Evolutionary conservation across 2,329 filamentous ascomycete species (phyloP), one percentile per base, ranked within the genome.

Genomic region (Exserohilum rostratum): DNA sequence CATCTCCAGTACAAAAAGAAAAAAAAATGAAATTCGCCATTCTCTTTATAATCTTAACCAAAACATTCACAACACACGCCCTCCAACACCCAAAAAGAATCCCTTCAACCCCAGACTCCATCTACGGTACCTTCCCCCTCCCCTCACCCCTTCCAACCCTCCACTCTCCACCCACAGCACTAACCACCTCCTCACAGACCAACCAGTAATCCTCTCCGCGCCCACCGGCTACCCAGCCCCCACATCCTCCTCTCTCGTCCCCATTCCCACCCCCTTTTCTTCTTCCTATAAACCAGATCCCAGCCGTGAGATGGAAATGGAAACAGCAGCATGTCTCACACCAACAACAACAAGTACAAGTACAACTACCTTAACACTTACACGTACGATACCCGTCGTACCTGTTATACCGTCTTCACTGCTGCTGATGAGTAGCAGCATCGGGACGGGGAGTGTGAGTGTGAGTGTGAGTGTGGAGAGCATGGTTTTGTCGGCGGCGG

Each of bases 341-440:
- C 4, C 40, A 1, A 51, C 48, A 3, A 25, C 29, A 18, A n/a
- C 40, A 10, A 25, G 13, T 12, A 51, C 48, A 3, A 25, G 20
- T 13, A n/a, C 40, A 10, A 25, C 13, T 12, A 55, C 46, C 1
- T 9, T 55, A 3, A 55, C 46, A 5, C 27, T 35, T 9, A 55
- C 45, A 2, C 47, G 13, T 10, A 50, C 46, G 15, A 22, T 55
- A 15, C 38, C 52, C 0, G 34, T 55, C 13, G 22, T 39, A n/a
- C 30, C 34, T 1, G 46, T 40, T 4, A 48, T 48, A 12, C 40
- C 52, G 18, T 55, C 40, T 12, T 29, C 29, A n/a, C n/a, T n/a
- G n/a, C n/a, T n/a, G n/a, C n/a, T n/a, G n/a, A n/a, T n/a, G n/a
- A n/a, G n/a, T n/a, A n/a, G n/a, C n/a, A n/a, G n/a, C n/a, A n/a